Evolutionary conservation across 345 rosid species (phyloP), one percentile per base, ranked within the genome.

Genomic region (Euphorbia lathyris): DNA sequence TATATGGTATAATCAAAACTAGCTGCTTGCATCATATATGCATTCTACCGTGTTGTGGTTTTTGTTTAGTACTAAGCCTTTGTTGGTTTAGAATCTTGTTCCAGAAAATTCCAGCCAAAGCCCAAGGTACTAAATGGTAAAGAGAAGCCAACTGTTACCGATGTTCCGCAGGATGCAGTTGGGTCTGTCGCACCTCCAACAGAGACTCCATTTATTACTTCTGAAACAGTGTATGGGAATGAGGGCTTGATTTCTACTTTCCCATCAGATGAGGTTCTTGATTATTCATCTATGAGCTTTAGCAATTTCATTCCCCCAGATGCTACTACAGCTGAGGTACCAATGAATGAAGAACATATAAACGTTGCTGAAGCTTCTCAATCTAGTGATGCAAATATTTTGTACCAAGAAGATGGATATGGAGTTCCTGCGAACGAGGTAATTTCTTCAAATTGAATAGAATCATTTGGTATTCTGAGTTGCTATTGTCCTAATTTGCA

Each of bases 71-170:
- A 29, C 75, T 27, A 50, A 71, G 42, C 56, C 43, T 50, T 34
- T 75, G 65, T 69, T 67, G 36, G 29, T 70, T 75, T 56, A 59
- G 90, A 82, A 70, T 56, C 63, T 61, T 72, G 59, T 48, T 52
- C 68, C 59, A 80, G 83, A 67, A 83, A 87, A 74, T 72, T 76
- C 65, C 81, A 81, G 66, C 83, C 90, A 70, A 78, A 82, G 71
- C 83, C 81, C 38, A 78, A 82, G 75, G 9, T 76, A 65, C 81
- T 42, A 59, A 62, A 36, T 65, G 69, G 55, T 23, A 63, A 48
- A 48, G 83, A 74, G 71, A 76, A 74, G 25, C 61, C 62, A 66
- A 57, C 57, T 61, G 26, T 47, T 55, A 34, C 62, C 60, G 20
- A 57, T 34, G 43, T 71, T 58, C 63, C 40, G 40, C 67, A 72